These are phyloP conservation scores for Pleodorina starrii DNA, from an alignment of 139 green algal species.

Conservation along the genomic window DNA sequence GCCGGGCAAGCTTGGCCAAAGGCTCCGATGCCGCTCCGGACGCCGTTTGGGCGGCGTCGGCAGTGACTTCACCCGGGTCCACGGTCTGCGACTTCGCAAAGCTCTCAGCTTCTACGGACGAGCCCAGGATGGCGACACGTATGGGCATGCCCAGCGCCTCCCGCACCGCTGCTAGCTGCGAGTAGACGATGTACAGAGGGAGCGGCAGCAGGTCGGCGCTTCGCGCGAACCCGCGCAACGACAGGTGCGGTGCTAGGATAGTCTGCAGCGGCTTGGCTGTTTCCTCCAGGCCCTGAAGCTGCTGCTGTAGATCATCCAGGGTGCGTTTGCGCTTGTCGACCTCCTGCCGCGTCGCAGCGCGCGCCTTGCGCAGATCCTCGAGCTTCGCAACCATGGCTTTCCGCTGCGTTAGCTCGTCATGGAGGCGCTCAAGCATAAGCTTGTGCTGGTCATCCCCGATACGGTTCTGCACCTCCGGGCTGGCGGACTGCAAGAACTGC, in stretches of 20 bases:
- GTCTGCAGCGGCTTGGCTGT: conserved; percentile 57
- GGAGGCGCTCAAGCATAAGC: conserved; percentile 66
- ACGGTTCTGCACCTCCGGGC: background rate
- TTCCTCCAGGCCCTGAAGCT: conserved; percentile 66
- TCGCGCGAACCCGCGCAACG: conserved; percentile 43
- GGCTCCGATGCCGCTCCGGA: conserved; percentile 2
- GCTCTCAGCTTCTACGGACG: conserved; percentile 52
- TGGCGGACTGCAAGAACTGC: conserved; percentile 61
- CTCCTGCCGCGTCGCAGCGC: conserved; percentile 46
- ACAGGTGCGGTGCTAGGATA: conserved; percentile 39
- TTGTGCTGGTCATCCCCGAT: conserved; percentile 46
- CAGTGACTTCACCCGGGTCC: background rate
- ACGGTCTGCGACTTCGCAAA: conserved; percentile 46
- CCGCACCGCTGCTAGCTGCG: conserved; percentile 64
- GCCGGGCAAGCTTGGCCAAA: conserved; percentile 23
- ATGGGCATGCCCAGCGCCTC: conserved; percentile 66
- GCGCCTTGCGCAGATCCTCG: conserved; percentile 53
- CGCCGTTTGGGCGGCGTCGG: background rate
- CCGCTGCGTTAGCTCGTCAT: conserved; percentile 67
- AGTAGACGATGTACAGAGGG: conserved; percentile 79
- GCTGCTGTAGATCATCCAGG: conserved; percentile 65
- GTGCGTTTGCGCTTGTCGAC: conserved; percentile 57
- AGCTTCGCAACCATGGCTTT: conserved; percentile 62
- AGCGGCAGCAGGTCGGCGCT: conserved; percentile 70
- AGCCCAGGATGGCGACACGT: conserved; percentile 65